Conservation (phyloP, 2,329 filamentous ascomycete species). For the Colletotrichum sp. region DNA sequence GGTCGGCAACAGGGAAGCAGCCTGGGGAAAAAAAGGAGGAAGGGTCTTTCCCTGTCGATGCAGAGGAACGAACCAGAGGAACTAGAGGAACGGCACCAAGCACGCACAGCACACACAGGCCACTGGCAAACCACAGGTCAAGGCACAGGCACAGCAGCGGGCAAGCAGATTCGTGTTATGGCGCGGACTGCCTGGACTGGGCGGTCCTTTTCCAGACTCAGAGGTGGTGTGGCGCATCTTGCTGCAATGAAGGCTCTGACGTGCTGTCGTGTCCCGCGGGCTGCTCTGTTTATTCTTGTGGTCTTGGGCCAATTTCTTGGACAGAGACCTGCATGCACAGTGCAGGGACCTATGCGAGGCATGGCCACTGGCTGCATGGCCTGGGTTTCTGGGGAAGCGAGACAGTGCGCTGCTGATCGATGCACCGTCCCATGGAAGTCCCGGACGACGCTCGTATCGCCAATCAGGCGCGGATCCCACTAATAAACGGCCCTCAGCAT, state of each 20-base stretch:
- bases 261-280: not conserved
- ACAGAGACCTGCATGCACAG: conserved; percentile 9
- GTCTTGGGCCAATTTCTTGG: not conserved
- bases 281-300: conserved; percentile 1
- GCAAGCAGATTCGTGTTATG: not conserved
- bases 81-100: not conserved
- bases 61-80: not conserved
- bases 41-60: conserved; percentile 8
- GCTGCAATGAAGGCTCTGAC: conserved; percentile 3
- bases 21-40: conserved; percentile 16
- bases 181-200: not conserved
- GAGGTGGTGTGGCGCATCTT: not conserved
- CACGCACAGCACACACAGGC: not conserved
- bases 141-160: not conserved
- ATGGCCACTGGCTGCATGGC: not conserved
- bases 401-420: not conserved
- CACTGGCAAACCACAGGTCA: not conserved
- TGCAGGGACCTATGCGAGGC: conserved; percentile 1
- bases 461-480: not conserved
- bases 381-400: not conserved
- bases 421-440: not conserved
- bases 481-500: conserved; percentile 1
- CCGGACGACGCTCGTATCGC: conserved; percentile 3
- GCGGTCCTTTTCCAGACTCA: not conserved
- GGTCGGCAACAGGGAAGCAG: conserved; percentile 11